Evolutionary conservation across 1,139 yeast genomes (phyloP), one percentile per base, ranked within the genome.

Genomic region (Yamadazyma epiphylla): DNA sequence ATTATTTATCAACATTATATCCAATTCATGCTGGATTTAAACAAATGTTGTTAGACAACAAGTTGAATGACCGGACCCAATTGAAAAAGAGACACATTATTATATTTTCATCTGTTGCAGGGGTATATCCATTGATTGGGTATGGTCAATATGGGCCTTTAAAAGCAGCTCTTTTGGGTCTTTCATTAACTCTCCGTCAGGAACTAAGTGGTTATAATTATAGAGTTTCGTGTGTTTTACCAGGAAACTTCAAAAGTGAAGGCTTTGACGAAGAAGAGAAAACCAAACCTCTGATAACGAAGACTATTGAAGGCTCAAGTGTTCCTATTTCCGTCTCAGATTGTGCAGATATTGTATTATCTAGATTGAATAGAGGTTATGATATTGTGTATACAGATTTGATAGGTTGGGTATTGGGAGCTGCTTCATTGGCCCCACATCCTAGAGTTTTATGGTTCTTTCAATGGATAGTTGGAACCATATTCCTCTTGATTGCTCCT

Each of bases 211-310:
- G 82, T 2, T 81, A 76, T 46, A 74, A 80, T 38, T 77, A 80
- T 42, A 60, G 80, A 29, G 74, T 83, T 0, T 63, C 76, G 3
- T 61, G 70, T 45, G 77, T 87, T 0, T 80, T 80, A 47, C 95
- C 97, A 0, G 98, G 98, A 0, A 88, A 87, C 51, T 88, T 91
- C 58, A 73, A 67, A 29, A 82, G 95, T 42, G 97, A 89, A 55
- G 99, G 98, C 0, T 94, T 58, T 48, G 75, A 62, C 5, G 77
- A 78, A 37, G 99, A 94, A 55, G 84, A 89, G 49, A 60, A 61
- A 38, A 82, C 94, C 5, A 94, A 94, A 51, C 98, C 98, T 0
- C 74, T 70, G 16, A 85, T 94, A 36, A 89, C 97, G 2, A 74
- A 70, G 38, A 59, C 59, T 17, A 86, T 94, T 26, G 98, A 94